A percentile compares a stretch with the other conserved stretches of the same genome.
These are phyloP conservation scores for Asparagopsis taxiformis DNA, from an alignment of 31 red algal genomes.

Conservation along the genomic window DNA sequence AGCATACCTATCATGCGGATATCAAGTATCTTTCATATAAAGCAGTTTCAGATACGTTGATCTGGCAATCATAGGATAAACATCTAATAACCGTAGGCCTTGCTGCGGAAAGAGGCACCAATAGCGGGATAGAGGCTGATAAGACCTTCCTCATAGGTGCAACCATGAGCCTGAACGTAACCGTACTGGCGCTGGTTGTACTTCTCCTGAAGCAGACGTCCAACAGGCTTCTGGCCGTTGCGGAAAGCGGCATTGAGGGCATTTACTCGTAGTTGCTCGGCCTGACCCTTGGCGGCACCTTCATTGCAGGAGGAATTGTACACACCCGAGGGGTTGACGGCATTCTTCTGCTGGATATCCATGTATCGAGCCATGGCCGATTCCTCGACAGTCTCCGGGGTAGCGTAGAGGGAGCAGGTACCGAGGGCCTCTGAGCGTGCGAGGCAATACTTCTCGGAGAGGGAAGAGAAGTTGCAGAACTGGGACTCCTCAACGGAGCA, in stretches of 20 bases:
- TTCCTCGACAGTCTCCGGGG: slow-evolving; percentile 73
- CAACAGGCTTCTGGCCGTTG: slow-evolving; percentile 48
- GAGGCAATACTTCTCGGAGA: slow-evolving; percentile 43
- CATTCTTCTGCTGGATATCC: slow-evolving; percentile 62
- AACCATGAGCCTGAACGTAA: slow-evolving; percentile 48
- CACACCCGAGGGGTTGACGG: slow-evolving; percentile 65
- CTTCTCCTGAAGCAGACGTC: slow-evolving; percentile 36
- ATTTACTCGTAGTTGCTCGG: slow-evolving; percentile 54
- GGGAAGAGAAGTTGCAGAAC: slow-evolving; percentile 25
- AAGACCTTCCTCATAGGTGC: slow-evolving; percentile 72
- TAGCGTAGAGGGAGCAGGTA: slow-evolving; percentile 58
- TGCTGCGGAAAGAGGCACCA: slow-evolving; percentile 55
- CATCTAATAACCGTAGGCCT: slow-evolving; percentile 49
- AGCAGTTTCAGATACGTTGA: too few relatives aligned
- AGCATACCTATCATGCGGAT: too few relatives aligned
- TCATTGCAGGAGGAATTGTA: slow-evolving; percentile 54
- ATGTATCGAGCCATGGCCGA: slow-evolving; percentile 65
- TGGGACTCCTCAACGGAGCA: slow-evolving; percentile 64
- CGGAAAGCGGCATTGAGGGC: slow-evolving; percentile 57
- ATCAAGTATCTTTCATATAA: too few relatives aligned
- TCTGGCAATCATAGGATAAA: too few relatives aligned
- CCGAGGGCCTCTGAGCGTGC: slow-evolving; percentile 39
- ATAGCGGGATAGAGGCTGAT: slow-evolving; percentile 61
- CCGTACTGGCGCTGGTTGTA: slow-evolving; percentile 54
- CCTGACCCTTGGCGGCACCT: slow-evolving; percentile 65